Evolutionary conservation across 257 asterid species (phyloP).

Genomic region (Knoxia roxburghii): DNA sequence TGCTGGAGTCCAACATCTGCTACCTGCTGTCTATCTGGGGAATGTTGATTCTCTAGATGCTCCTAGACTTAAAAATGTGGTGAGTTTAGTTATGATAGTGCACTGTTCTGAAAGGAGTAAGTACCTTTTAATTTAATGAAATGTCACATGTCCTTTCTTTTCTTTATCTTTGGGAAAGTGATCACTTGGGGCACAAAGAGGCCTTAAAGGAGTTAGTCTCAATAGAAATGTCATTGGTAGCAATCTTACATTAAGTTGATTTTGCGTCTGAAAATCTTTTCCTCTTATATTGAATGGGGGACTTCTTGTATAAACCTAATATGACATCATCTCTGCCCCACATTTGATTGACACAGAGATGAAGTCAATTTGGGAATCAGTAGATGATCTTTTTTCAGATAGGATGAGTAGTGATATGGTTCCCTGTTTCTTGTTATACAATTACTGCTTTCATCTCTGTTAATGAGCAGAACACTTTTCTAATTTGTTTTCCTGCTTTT

Average conservation of each 20-base stretch:
- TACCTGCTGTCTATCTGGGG: constrained; percentile 90
- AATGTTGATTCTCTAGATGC: constrained; percentile 64
- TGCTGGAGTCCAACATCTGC: constrained; percentile 70
- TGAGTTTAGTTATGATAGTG: constrained; percentile 21
- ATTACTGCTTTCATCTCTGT: too few relatives aligned
- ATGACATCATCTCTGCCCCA: background rate
- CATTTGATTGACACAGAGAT: background rate
- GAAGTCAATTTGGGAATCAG: background rate
- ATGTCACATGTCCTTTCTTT: background rate
- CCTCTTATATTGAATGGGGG: background rate
- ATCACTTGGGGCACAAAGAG: background rate
- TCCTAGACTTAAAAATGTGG: constrained; percentile 57
- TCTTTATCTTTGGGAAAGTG: background rate
- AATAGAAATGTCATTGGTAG: background rate
- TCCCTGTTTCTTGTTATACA: background rate
- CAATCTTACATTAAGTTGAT: constrained; percentile 3
- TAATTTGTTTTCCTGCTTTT: constrained; percentile 18
- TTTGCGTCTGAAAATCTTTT: background rate
- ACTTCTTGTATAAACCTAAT: background rate
- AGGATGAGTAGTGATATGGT: background rate
- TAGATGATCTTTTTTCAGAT: background rate
- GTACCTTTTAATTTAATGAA: background rate
- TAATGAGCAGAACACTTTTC: too few relatives aligned
- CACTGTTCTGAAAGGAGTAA: background rate
- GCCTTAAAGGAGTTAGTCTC: background rate